Conservation (phyloP, 495 filamentous ascomycete genomes). For the Penicillium ochrochloron region DNA sequence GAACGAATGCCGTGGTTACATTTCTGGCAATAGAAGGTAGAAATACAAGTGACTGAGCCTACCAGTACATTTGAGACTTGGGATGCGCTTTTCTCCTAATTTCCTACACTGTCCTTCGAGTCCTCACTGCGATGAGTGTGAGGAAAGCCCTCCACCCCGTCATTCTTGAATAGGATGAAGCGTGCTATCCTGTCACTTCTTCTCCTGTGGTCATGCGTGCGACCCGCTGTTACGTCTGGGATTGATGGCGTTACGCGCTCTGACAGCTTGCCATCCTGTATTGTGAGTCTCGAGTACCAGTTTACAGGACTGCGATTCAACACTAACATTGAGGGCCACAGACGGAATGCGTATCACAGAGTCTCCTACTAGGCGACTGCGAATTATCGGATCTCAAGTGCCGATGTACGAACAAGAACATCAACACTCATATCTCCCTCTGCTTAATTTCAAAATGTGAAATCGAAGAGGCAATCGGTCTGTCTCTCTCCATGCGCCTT, state of each 20-base stretch:
- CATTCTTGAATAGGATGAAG: constrained; percentile 10
- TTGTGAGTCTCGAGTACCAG: background rate
- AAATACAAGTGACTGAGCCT: background rate
- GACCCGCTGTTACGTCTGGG: background rate
- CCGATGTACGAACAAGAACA: background rate
- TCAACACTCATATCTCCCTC: background rate
- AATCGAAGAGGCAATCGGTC: background rate
- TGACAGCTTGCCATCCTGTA: background rate
- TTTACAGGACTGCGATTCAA: background rate
- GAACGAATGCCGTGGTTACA: background rate
- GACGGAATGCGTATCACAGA: constrained; percentile 2
- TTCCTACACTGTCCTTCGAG: background rate
- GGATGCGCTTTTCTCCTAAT: background rate
- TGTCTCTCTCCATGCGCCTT: background rate
- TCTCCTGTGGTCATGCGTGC: constrained; percentile 5
- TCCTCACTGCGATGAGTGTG: background rate
- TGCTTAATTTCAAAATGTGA: constrained; percentile 4
- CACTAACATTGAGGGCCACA: background rate
- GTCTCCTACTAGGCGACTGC: background rate
- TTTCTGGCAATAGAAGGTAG: background rate
- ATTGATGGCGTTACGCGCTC: background rate
- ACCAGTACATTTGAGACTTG: background rate
- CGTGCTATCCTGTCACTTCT: background rate
- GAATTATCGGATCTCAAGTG: background rate
- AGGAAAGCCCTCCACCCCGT: background rate